phyloP scores from a whole-genome alignment of 2,329 filamentous ascomycete species.

The Neofusicoccum cordaticola region DNA sequence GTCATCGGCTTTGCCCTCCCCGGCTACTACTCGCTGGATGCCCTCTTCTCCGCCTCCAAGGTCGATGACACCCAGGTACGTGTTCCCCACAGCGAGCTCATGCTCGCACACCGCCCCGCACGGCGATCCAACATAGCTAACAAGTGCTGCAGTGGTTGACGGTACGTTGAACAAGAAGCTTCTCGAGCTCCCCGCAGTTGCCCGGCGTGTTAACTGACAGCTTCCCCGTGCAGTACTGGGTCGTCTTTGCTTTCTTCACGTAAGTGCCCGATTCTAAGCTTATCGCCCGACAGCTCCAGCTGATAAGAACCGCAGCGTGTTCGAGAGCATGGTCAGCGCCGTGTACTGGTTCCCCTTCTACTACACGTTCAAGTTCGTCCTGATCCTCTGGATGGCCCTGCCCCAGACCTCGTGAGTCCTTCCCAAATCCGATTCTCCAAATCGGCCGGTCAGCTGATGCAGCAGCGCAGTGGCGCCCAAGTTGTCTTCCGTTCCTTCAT shows the following conservation, averaged over 20 bases:
- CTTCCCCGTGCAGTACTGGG: slow-evolving; percentile 65
- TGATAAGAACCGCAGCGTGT: slow-evolving; percentile 50
- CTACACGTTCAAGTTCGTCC: slow-evolving; percentile 98
- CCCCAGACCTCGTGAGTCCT: slow-evolving; percentile 82
- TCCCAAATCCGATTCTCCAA: background rate
- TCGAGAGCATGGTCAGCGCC: slow-evolving; percentile 79
- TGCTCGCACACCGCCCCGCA: background rate
- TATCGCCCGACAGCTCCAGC: slow-evolving; percentile 12
- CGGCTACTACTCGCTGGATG: slow-evolving; percentile 78
- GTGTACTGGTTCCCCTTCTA: slow-evolving; percentile 99
- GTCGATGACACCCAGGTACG: slow-evolving; percentile 78
- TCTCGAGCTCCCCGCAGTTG: background rate
- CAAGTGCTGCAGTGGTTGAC: slow-evolving; percentile 58
- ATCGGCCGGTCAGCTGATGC: slow-evolving; percentile 18
- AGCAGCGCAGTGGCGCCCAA: slow-evolving; percentile 73
- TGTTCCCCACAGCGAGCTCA: slow-evolving; percentile 24
- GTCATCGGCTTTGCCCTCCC: slow-evolving; percentile 79
- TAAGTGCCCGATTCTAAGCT: slow-evolving; percentile 35
- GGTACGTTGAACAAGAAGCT: slow-evolving; percentile 33
- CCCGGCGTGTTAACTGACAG: background rate
- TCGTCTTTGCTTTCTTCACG: slow-evolving; percentile 79
- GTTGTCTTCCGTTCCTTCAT: slow-evolving; percentile 96
- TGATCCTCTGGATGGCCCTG: slow-evolving; percentile 96
- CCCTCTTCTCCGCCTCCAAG: slow-evolving; percentile 70
- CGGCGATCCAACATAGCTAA: slow-evolving; percentile 32